phyloP scores from a whole-genome alignment of 2,329 filamentous ascomycete genomes.

The Allantophomopsis cytisporea region DNA sequence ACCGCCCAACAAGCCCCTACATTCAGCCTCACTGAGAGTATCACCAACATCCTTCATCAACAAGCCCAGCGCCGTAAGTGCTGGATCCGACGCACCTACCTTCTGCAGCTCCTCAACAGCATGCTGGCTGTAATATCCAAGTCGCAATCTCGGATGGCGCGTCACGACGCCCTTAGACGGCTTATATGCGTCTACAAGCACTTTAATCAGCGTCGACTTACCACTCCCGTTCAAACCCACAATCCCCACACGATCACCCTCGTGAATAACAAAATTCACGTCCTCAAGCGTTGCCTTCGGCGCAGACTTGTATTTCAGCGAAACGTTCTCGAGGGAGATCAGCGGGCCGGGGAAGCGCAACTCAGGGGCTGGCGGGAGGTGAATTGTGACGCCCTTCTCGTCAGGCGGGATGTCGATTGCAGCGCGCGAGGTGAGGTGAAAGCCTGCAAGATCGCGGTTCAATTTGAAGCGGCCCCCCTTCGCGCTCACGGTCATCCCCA shows the following conservation, averaged over 20 bases:
- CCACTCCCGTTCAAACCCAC: slow-evolving; percentile 71
- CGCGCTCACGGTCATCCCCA: slow-evolving; percentile 61
- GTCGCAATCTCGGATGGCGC: slow-evolving; percentile 52
- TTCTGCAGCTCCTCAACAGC: slow-evolving; percentile 56
- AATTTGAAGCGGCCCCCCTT: slow-evolving; percentile 69
- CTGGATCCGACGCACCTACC: slow-evolving; percentile 29
- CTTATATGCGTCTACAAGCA: slow-evolving; percentile 47
- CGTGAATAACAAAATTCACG: slow-evolving; percentile 54
- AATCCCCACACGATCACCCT: slow-evolving; percentile 62
- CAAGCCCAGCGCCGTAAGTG: slow-evolving; percentile 51
- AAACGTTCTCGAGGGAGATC: slow-evolving; percentile 55
- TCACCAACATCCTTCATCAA: slow-evolving; percentile 40
- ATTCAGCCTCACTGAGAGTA: slow-evolving; percentile 48
- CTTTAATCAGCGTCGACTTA: slow-evolving; percentile 64
- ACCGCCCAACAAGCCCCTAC: slow-evolving; percentile 51
- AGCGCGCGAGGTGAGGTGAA: slow-evolving; percentile 38
- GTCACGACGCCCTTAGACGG: slow-evolving; percentile 49
- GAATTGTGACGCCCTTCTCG: slow-evolving; percentile 40
- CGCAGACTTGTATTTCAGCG: slow-evolving; percentile 44
- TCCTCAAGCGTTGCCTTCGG: slow-evolving; percentile 36
- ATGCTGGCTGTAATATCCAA: slow-evolving; percentile 73
- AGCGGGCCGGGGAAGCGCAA: slow-evolving; percentile 64
- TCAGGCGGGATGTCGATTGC: slow-evolving; percentile 61
- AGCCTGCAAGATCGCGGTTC: slow-evolving; percentile 59
- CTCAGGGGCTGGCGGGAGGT: slow-evolving; percentile 49